phyloP scores from a whole-genome alignment of 2,329 filamentous ascomycete species.

The Scorias spongiosa region DNA sequence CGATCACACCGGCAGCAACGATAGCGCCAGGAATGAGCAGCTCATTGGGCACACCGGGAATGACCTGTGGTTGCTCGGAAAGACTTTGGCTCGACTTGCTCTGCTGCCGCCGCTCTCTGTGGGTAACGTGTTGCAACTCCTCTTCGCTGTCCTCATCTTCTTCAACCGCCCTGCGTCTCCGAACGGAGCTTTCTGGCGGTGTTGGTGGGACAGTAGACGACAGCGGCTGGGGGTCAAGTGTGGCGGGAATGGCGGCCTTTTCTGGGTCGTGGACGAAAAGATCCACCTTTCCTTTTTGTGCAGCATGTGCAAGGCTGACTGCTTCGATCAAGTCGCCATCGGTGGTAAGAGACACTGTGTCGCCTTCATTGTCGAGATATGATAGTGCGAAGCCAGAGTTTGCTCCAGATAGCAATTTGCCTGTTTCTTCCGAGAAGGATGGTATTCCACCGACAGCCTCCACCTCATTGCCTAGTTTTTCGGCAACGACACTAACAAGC shows the following conservation, averaged over 20 bases:
- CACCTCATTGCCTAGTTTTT: conserved; percentile 73
- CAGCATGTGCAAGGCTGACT: conserved; percentile 64
- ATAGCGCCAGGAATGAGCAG: conserved; percentile 85
- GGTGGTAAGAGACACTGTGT: conserved; percentile 91
- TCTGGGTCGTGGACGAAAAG: conserved; percentile 90
- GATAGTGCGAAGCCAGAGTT: conserved; percentile 76
- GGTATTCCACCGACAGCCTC: conserved; percentile 73
- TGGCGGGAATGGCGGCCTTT: conserved; percentile 61
- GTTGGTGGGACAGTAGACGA: conserved; percentile 33
- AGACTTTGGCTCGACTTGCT: conserved; percentile 27
- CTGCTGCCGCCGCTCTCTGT: conserved; percentile 14
- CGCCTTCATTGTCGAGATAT: conserved; percentile 93
- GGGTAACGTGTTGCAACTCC: conserved; percentile 21
- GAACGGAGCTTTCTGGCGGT: conserved; percentile 35
- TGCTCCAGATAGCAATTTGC: conserved; percentile 42
- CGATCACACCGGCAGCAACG: conserved; percentile 85
- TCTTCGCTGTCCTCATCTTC: conserved; percentile 44
- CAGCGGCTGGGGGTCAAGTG: conserved; percentile 43
- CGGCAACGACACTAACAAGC: conserved; percentile 60
- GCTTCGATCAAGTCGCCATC: conserved; percentile 87
- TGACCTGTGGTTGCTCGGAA: conserved; percentile 56
- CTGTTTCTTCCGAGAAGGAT: conserved; percentile 49
- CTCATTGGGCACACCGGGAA: conserved; percentile 87
- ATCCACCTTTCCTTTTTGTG: conserved; percentile 80
- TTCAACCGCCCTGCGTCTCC: conserved; percentile 31